Evolutionary conservation across 371 early-diverging fungal species (phyloP).

Genomic region (Mortierella sp.): DNA sequence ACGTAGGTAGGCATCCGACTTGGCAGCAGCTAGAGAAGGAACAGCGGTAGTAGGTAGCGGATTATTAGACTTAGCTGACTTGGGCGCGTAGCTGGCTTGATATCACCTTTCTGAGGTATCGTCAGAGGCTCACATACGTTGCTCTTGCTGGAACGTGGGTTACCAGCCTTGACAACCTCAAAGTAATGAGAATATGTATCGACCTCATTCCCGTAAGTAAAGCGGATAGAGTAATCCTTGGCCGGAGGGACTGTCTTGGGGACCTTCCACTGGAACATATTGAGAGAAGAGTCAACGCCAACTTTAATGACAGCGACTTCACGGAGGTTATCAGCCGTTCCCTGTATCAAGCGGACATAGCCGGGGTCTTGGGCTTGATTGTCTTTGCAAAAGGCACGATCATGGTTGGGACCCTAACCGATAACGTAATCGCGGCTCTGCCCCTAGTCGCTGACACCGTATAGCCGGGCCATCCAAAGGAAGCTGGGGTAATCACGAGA

Average conservation of each 20-base stretch:
- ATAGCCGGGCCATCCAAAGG: conserved; percentile 51
- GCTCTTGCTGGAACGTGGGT: conserved; percentile 32
- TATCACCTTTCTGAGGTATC: conserved; percentile 39
- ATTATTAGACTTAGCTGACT: neutral
- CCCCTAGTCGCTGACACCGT: conserved; percentile 42
- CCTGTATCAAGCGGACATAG: conserved; percentile 47
- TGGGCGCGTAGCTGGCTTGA: conserved; percentile 18
- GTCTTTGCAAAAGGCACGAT: conserved; percentile 27
- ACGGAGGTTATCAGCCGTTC: conserved; percentile 16
- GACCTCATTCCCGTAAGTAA: conserved; percentile 15
- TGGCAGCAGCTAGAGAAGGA: conserved; percentile 17
- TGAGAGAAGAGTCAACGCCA: conserved; percentile 20
- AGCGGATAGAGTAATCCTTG: conserved; percentile 46
- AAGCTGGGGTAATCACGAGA: conserved; percentile 34
- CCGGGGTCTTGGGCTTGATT: conserved; percentile 28
- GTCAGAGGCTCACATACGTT: conserved; percentile 47
- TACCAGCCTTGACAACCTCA: conserved; percentile 40
- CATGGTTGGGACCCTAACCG: conserved; percentile 54
- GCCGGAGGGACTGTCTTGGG: conserved; percentile 29
- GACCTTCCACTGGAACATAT: conserved; percentile 40
- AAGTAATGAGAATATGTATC: conserved; percentile 56
- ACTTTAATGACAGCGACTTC: conserved; percentile 29
- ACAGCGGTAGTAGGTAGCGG: neutral
- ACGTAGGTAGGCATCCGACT: no score
- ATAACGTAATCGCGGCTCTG: conserved; percentile 44